phyloP scores from a whole-genome alignment of 1,284 basidiomycete species.

The Blastosporella zonata region DNA sequence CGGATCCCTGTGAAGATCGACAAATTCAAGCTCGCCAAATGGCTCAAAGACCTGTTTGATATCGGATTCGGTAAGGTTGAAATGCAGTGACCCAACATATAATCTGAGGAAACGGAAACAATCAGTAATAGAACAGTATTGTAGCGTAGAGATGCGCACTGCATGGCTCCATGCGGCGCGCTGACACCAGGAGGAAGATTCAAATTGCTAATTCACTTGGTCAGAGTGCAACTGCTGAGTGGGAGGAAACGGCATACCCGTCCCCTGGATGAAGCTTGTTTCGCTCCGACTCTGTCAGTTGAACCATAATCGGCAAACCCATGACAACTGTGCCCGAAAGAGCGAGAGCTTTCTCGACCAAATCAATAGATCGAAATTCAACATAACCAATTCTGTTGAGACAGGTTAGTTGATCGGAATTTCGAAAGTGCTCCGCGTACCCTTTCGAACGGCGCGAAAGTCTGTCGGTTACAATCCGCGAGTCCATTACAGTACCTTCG shows the following conservation, averaged over 20 bases:
- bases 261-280: slow-evolving; percentile 86
- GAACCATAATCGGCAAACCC: slow-evolving; percentile 96
- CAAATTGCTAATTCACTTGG: slow-evolving; percentile 48
- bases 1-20: slow-evolving; percentile 94
- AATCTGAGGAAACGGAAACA: slow-evolving; percentile 50
- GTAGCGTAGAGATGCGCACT: slow-evolving; percentile 44
- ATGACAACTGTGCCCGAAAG: slow-evolving; percentile 94
- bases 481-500: slow-evolving; percentile 89
- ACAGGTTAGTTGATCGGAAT: not conserved
- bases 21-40: slow-evolving; percentile 96
- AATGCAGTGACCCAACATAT: slow-evolving; percentile 95
- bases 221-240: slow-evolving; percentile 13
- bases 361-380: slow-evolving; percentile 87
- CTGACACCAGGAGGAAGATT: slow-evolving; percentile 76
- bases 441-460: slow-evolving; percentile 93
- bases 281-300: slow-evolving; percentile 94
- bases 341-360: slow-evolving; percentile 87
- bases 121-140: slow-evolving; percentile 1
- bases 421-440: slow-evolving; percentile 49
- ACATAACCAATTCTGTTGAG: slow-evolving; percentile 83
- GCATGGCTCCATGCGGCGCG: slow-evolving; percentile 75
- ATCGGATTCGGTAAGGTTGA: slow-evolving; percentile 94
- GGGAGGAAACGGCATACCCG: slow-evolving; percentile 48
- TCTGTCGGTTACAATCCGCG: slow-evolving; percentile 92
- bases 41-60: slow-evolving; percentile 98